Base-by-base conservation (phyloP, 73 alveolate genomes). In the Paramecium caudatum region DNA sequence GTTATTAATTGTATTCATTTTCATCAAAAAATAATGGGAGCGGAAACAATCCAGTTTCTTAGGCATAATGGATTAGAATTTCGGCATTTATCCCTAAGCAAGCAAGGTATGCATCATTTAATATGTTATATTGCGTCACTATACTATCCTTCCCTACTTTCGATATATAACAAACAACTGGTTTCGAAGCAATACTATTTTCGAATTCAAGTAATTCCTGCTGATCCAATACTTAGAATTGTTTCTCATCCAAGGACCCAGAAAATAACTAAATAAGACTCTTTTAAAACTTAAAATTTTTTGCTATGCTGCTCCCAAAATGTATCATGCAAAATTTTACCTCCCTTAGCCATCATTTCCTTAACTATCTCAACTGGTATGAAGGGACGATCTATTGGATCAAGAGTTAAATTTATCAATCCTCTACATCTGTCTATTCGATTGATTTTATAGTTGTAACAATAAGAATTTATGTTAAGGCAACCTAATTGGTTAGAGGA, bases 101-200 rank as follows among this genome's bases (percentile, higher is more conserved):
- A 10, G 23, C 30, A 27, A 55, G 30, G 30, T 55, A 55, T 55
- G 30, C 3, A 3, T 55, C 80, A 55, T 55, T 55, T 43, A 55
- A 27, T 27, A 55, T 27, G 23, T 43, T 16, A 1, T 16, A 55
- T 21, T 55, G 8, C 23, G 80, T 55, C 13, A 55, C 30, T 12
- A 55, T 21, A 3, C 30, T 10, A 55, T 55, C 80, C n/a, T 25
- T 43, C 1, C 23, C 5, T 9, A 55, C 80, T 55, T 55, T 55
- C 9, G 80, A 55, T 55, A 55, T 55, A 27, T 55, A 55, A 6
- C 80, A 37, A 55, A 43, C 30, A 23, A 37, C 23, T 55, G 80
- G 80, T 23, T 55, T 55, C n/a, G n/a, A n/a, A 55, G 23, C 80
- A 5, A 55, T 55, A 2, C 21, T 23, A 55, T 55, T 55, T 43